Conservation (phyloP, 306 rosid genomes). For the Senna tora region DNA sequence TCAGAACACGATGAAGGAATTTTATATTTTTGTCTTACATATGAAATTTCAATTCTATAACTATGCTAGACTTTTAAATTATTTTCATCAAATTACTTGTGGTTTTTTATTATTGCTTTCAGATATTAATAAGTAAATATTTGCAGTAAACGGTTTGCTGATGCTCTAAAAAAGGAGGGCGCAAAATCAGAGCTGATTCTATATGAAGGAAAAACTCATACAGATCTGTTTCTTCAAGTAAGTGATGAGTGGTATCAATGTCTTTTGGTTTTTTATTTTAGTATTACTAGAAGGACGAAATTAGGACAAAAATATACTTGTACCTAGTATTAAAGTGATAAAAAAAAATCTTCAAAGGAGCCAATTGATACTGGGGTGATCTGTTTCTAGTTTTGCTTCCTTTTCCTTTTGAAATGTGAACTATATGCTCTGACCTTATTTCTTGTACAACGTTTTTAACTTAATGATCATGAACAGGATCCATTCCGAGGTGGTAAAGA, state of each 20-base stretch:
- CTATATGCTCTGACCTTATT: background rate
- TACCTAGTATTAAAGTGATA: background rate
- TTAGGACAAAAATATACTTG: background rate
- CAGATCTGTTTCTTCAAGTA: slow-evolving; percentile 96
- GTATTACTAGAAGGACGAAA: too few species aligned
- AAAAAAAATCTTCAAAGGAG: too few species aligned
- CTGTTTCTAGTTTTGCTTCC: background rate
- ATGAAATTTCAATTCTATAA: slow-evolving; percentile 15
- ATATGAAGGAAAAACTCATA: slow-evolving; percentile 86
- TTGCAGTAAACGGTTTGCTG: slow-evolving; percentile 69
- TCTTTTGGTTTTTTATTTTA: slow-evolving; percentile 14
- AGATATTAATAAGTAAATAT: slow-evolving; percentile 33
- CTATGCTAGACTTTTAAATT: slow-evolving; percentile 3
- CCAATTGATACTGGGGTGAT: too few species aligned
- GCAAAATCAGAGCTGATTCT: slow-evolving; percentile 68
- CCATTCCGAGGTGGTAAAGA: slow-evolving; percentile 94
- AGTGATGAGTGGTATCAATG: slow-evolving; percentile 32
- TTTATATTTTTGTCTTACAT: background rate
- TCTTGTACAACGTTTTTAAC: slow-evolving; percentile 7
- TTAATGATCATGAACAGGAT: slow-evolving; percentile 60
- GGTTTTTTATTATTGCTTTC: slow-evolving; percentile 3
- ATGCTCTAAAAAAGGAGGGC: slow-evolving; percentile 67
- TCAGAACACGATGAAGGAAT: slow-evolving; percentile 11
- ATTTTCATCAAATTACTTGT: slow-evolving; percentile 4
- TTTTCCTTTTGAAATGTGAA: slow-evolving; percentile 18